Conservation (phyloP, 1,284 basidiomycete genomes). For the Mrakiaceae sp. region DNA sequence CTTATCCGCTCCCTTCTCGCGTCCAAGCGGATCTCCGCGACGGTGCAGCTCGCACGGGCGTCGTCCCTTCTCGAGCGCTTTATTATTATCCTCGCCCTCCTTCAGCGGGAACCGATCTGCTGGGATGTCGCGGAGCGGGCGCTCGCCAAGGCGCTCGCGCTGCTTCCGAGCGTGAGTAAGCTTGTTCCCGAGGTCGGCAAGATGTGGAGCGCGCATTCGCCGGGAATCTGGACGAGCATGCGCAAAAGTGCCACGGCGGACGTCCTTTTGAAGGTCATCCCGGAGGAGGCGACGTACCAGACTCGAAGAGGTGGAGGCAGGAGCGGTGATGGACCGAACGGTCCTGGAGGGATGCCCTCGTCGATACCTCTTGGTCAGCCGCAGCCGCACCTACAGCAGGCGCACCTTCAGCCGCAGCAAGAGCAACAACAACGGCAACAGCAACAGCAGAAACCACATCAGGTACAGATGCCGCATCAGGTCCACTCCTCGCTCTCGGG, state of each 20-base stretch:
- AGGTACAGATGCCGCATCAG: too few species aligned
- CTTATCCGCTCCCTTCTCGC: conserved; percentile 15
- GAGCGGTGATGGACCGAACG: neutral
- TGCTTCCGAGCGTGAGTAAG: conserved; percentile 1
- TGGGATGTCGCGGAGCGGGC: conserved; percentile 15
- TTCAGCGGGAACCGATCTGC: conserved; percentile 1
- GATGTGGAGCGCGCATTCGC: conserved; percentile 7
- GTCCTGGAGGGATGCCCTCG: neutral
- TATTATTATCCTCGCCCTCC: conserved; percentile 2
- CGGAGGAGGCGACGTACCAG: neutral
- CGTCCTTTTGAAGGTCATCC: conserved; percentile 5
- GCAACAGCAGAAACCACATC: neutral
- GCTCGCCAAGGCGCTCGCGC: conserved; percentile 9
- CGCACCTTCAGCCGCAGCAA: neutral
- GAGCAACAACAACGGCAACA: neutral
- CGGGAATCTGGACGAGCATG: conserved; percentile 10
- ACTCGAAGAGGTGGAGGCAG: neutral
- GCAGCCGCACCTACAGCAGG: neutral
- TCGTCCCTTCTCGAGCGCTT: conserved; percentile 5
- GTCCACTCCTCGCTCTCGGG: too few species aligned
- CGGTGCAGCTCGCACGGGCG: neutral
- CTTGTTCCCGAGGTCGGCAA: conserved; percentile 12
- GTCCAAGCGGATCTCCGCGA: neutral
- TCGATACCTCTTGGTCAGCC: neutral
- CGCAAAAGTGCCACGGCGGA: conserved; percentile 9